Base-by-base conservation (phyloP, 208 protist genomes). In the Angomonas deanei region DNA sequence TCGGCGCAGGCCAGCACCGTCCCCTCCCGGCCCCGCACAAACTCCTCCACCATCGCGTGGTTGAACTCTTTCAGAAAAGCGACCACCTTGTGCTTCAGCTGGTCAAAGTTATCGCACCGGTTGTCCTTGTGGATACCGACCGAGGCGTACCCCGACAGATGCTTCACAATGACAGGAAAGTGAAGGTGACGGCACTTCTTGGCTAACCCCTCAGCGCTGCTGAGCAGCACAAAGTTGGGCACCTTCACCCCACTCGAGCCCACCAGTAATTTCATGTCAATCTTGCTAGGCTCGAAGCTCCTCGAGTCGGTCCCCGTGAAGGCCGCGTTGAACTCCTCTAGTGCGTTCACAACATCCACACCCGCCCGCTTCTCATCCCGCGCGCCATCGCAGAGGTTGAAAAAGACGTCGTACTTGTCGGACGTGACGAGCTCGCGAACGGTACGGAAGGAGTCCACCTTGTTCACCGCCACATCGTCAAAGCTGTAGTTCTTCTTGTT, bases 101-200 rank as follows among this genome's bases (percentile, higher is more conserved):
- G 75, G 23, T 91, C 79, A 15, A 93, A 63, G 47, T 66, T 90
- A 59, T 88, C 75, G 61, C 89, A 95, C 11, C 83, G 80, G 66
- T 74, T 92, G 53, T 95, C 89, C 57, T 91, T 86, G 67, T 84
- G 50, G 61, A 95, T 93, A 48, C 89, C 89, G 10, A 95, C 86
- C 17, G 86, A 93, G 24, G 86, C 84, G 72, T 91, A 95, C 10
- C 89, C 89, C 23, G 81, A 88, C 17, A 91, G 67, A 68, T 93
- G 89, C 66, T 95, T 95, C 31, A 92, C 84, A 68, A 95, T 95
- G n/a, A 95, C 84, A 23, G 89, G 89, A 63, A 93, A 92, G 57
- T 77, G 75, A 42, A 95, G 66, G 68, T 91, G 83, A 4, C 82
- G 76, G 70, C 88, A 94, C 67, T 89, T 88, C 70, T 92, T 88